Conservation (phyloP, 176 grass and related monocot genomes). For the Zea luxurians region DNA sequence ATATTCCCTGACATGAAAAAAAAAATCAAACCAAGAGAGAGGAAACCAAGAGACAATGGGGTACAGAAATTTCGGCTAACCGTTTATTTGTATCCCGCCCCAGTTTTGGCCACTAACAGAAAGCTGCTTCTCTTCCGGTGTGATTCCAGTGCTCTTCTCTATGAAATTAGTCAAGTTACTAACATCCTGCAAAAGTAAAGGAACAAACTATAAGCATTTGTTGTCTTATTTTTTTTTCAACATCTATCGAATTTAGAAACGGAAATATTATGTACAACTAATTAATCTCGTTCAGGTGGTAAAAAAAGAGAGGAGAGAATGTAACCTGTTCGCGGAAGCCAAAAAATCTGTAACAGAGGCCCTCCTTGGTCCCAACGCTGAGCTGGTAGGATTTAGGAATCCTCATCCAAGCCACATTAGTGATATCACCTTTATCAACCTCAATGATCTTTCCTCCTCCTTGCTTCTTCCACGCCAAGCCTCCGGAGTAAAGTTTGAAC, state of each 20-base stretch:
- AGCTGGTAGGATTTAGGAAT: constrained; percentile 82
- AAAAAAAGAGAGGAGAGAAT: not conserved
- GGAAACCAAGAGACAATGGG: not conserved
- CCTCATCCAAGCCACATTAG: constrained; percentile 67
- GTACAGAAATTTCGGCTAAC: constrained; percentile 43
- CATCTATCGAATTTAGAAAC: not conserved
- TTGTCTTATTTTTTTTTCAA: constrained; percentile 28
- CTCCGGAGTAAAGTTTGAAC: constrained; percentile 68
- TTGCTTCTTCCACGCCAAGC: constrained; percentile 82
- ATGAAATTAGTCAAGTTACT: constrained; percentile 73
- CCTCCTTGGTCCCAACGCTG: constrained; percentile 65
- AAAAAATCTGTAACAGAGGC: constrained; percentile 70
- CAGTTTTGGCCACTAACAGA: constrained; percentile 84
- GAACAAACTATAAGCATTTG: constrained; percentile 14
- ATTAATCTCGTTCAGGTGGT: not conserved
- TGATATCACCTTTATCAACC: constrained; percentile 70
- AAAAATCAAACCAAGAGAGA: constrained; percentile 22
- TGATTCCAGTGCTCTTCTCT: constrained; percentile 72
- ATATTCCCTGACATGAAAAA: constrained; percentile 57
- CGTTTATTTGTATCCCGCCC: constrained; percentile 80
- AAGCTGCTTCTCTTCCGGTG: constrained; percentile 85
- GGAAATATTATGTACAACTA: constrained; percentile 22
- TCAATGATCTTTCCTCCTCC: constrained; percentile 79
- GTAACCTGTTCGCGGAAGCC: constrained; percentile 80
- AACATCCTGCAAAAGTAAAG: constrained; percentile 66